phyloP scores from a whole-genome alignment of 345 rosid genomes.

The Eucalyptus shirleyi region DNA sequence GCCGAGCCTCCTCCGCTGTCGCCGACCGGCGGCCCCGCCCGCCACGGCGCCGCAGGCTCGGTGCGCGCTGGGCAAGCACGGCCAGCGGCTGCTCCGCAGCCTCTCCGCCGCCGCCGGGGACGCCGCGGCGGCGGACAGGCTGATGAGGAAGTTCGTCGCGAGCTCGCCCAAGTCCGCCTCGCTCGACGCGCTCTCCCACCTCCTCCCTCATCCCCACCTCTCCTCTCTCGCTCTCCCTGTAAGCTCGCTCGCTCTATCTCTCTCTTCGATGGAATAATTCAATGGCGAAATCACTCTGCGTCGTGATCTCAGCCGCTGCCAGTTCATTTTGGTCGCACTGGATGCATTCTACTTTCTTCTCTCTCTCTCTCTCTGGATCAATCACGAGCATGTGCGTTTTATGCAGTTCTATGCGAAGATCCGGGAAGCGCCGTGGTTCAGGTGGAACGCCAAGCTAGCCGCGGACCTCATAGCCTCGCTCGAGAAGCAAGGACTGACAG shows the following conservation, averaged over 20 bases:
- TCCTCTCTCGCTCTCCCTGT: conserved; percentile 57
- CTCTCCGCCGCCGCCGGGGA: conserved; percentile 29
- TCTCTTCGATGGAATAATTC: not conserved
- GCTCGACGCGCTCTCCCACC: conserved; percentile 69
- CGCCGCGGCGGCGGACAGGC: conserved; percentile 24
- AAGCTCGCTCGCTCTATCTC: conserved; percentile 1
- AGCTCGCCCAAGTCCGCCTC: conserved; percentile 53
- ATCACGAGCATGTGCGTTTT: not conserved
- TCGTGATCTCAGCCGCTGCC: not conserved
- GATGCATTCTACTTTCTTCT: not conserved
- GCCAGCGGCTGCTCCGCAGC: conserved; percentile 40
- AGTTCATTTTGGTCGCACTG: not conserved
- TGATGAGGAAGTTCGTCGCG: conserved; percentile 69
- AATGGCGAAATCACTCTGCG: not conserved
- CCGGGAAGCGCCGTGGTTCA: conserved; percentile 58
- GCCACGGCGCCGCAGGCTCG: not conserved
- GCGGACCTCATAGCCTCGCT: conserved; percentile 57
- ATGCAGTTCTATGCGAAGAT: conserved; percentile 51
- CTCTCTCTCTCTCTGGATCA: not conserved
- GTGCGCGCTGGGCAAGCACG: conserved; percentile 37
- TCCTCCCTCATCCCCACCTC: conserved; percentile 47
- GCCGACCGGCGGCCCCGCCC: not conserved
- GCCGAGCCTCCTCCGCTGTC: not conserved
- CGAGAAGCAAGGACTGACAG: conserved; percentile 30
- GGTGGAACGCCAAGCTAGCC: conserved; percentile 73